Conservation (phyloP, 2,329 filamentous ascomycete genomes). For the Arthrobotrys iridis region DNA sequence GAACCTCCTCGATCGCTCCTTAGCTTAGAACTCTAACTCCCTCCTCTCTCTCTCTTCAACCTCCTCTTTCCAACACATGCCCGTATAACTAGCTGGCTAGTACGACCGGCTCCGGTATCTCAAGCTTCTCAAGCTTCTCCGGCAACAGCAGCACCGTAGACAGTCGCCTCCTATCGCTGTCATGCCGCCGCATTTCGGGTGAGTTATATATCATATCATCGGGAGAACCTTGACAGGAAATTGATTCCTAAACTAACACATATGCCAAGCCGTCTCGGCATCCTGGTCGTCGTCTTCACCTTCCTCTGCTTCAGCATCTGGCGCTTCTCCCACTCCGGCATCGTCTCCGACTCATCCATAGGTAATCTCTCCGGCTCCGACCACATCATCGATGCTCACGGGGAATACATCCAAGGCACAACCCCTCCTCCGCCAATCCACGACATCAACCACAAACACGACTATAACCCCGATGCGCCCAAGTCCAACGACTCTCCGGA, state of each 20-base stretch:
- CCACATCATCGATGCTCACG: slow-evolving; percentile 42
- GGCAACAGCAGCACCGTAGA: not conserved
- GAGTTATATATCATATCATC: not conserved
- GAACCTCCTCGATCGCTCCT: not conserved
- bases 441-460: slow-evolving; percentile 35
- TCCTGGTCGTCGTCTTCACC: slow-evolving; percentile 24
- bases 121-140: too few relatives aligned
- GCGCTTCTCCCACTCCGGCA: slow-evolving; percentile 31
- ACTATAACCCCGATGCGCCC: not conserved
- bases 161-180: not conserved
- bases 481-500: not conserved
- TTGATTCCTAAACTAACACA: not conserved
- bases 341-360: slow-evolving; percentile 34
- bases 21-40: not conserved
- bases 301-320: slow-evolving; percentile 45
- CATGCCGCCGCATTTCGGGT: slow-evolving; percentile 38
- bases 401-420: slow-evolving; percentile 26
- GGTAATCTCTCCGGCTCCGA: slow-evolving; percentile 34
- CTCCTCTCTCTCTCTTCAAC: not conserved
- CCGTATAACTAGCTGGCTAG: too few relatives aligned
- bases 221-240: not conserved
- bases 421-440: slow-evolving; percentile 13
- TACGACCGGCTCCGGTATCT: not conserved
- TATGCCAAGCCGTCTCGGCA: slow-evolving; percentile 33
- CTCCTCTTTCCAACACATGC: not conserved